Evolutionary conservation across 2,329 filamentous ascomycete genomes (phyloP), one percentile per base, ranked within the genome.

Genomic region (Colletotrichum aenigma): DNA sequence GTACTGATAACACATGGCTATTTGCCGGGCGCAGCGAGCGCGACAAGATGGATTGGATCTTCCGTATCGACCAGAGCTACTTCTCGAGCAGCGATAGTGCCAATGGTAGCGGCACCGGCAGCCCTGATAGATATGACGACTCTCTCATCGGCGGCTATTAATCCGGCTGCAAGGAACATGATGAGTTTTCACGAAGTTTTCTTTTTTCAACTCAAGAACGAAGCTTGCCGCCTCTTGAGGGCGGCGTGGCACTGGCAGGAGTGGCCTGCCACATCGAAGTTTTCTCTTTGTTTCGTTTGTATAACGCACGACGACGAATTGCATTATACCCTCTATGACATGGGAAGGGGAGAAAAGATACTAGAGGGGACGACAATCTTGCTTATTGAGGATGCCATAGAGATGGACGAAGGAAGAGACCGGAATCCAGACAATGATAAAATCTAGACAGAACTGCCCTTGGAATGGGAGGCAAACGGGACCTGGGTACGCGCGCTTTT

Each of bases 21-120:
- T 98, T 99, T 84, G 95, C 96, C 16, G 95, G 96, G 28, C 90
- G 96, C 74, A 96, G 93, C 80, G 96, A 98, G 86, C 91, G 93
- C 65, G 96, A 98, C 84, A 98, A 98, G 88, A 93, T 96, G 79
- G 97, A 98, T 83, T 99, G 97, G 97, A 98, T 99, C 79, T 91
- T 97, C 84, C 94, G 94, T 81, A 95, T 99, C 79, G 97, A 99
- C 85, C 94, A 98, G 87, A 95, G 93, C 67, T 92, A 90, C 79
- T 84, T 90, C 80, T 87, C 89, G 43, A 87, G 85, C 13, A 87
- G 84, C 70, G 86, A 86, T 58, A 89, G 87, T 76, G 79, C 78
- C 56, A 84, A 79, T 55, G 82, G 81, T 56, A 88, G 85, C 77
- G 83, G 83, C 18, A 81, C 83, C 24, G 85, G 81, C 36, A 87